Evolutionary conservation across 257 asterid species (phyloP), one percentile per base, ranked within the genome.

Genomic region (Primulina tabacum): DNA sequence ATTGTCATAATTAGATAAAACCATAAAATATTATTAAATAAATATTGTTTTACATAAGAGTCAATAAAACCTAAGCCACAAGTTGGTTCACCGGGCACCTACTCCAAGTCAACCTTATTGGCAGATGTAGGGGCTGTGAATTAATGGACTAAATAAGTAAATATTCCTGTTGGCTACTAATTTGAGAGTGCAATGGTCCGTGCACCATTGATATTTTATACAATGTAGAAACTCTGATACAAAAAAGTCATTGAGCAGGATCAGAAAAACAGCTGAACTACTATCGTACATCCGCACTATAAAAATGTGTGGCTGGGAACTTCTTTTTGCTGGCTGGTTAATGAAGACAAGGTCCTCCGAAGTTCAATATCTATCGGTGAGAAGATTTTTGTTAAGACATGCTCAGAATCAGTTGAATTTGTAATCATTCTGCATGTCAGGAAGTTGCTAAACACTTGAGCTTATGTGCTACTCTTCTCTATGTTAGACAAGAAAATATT

Each of bases 251-350:
- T 20, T 81, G 80, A 30, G 73, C 94, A 93, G 99, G 86, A 87
- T 93, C 73, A 82, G 95, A 76, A 93, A 84, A 80, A 84, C 97
- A 4, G 81, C 91, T 2, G 99, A 93, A 61, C 84, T 93, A 47
- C 77, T 93, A 73, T 81, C 94, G 8, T 76, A 86, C 75, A 87
- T 93, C 72, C 96, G 97, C 53, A 89, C 99, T 50, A 82, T 93
- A 73, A 93, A 93, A 80, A 90, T 93, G 97, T 93, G 87, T 73
- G 90, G 90, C 28, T 93, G 97, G 99, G 99, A 90, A 82, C 78
- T 82, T 79, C 89, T 90, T 40, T 90, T 93, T 67, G 74, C 90
- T 60, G 75, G 77, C 76, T 90, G 96, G 96, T 77, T 89, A 75
- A 87, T 82, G 89, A 83, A 93, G 81, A 90, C 97, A 52, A 88